These are phyloP conservation scores for Nemania sp. DNA, from an alignment of 2,329 filamentous ascomycete species.

Conservation along the genomic window DNA sequence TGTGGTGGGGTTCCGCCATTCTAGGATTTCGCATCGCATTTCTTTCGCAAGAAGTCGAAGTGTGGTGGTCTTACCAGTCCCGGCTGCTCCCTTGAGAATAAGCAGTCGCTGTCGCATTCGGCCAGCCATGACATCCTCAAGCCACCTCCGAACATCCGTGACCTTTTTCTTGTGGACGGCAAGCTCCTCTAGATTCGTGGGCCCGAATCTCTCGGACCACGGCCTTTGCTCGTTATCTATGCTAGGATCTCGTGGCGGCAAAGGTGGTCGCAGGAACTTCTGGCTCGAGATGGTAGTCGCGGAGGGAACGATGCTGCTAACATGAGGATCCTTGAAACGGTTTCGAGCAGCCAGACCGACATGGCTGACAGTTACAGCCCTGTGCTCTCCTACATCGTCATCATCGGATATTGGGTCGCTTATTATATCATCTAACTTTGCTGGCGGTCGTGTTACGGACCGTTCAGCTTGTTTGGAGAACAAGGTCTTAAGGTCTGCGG, in stretches of 20 bases:
- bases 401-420: slow-evolving; percentile 72
- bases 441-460: slow-evolving; percentile 53
- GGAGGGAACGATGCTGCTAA: slow-evolving; percentile 43
- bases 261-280: slow-evolving; percentile 63
- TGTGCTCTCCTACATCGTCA: slow-evolving; percentile 66
- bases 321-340: slow-evolving; percentile 58
- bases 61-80: slow-evolving; percentile 93
- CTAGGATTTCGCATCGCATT: slow-evolving; percentile 81
- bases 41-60: slow-evolving; percentile 80
- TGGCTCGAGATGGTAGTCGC: slow-evolving; percentile 56
- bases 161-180: slow-evolving; percentile 97
- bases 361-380: slow-evolving; percentile 64
- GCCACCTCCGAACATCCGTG: slow-evolving; percentile 83
- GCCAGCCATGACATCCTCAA: slow-evolving; percentile 78
- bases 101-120: slow-evolving; percentile 77
- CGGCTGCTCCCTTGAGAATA: slow-evolving; percentile 89
- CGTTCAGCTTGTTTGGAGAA: slow-evolving; percentile 72
- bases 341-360: slow-evolving; percentile 69
- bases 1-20: slow-evolving; percentile 88
- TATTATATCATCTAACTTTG: slow-evolving; percentile 61
- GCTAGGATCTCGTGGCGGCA: slow-evolving; percentile 45
- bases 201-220: slow-evolving; percentile 89
- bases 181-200: slow-evolving; percentile 80
- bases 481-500: slow-evolving; percentile 67
- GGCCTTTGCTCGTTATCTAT: slow-evolving; percentile 72